Percentiles rank a stretch among this genome's conserved stretches.
Conservation (phyloP, 73 alveolate species). For the Paramecium sonneborni region DNA sequence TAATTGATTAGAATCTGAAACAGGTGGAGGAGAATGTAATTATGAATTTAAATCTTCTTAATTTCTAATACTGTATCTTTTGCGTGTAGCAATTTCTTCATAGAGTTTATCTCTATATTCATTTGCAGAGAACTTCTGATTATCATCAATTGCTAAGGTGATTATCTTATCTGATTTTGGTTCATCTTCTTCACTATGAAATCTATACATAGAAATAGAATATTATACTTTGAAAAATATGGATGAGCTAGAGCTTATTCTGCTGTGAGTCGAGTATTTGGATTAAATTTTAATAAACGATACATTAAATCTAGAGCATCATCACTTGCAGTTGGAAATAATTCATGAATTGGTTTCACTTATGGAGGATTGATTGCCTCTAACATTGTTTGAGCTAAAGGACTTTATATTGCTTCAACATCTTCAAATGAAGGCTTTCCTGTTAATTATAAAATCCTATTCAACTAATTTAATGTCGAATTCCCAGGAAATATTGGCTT, state of each 20-base stretch:
- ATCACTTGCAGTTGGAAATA: constrained; percentile 84
- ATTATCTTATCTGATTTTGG: constrained; percentile 81
- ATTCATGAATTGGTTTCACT: constrained; percentile 69
- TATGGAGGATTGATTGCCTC: constrained; percentile 79
- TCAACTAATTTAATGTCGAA: constrained; percentile 80
- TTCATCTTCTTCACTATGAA: constrained; percentile 89
- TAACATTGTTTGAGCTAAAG: constrained; percentile 82
- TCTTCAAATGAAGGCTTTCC: constrained; percentile 88
- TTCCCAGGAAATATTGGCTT: constrained; percentile 93
- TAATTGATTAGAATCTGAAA: neutral
- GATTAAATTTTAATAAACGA: constrained; percentile 76
- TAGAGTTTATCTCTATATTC: constrained; percentile 87
- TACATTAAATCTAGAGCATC: constrained; percentile 81
- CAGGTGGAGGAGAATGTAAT: constrained; percentile 56
- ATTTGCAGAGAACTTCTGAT: constrained; percentile 78
- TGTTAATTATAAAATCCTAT: constrained; percentile 78
- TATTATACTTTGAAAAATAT: constrained; percentile 72
- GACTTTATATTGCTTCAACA: constrained; percentile 80
- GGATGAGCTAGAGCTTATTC: constrained; percentile 88
- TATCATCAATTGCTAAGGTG: constrained; percentile 85
- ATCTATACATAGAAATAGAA: neutral
- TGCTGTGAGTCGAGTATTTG: constrained; percentile 81
- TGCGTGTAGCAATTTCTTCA: constrained; percentile 82
- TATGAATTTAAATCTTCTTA: neutral
- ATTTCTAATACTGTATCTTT: constrained; percentile 57